A percentile compares a stretch with the other conserved stretches of the same genome.
Conservation (phyloP, 2,329 filamentous ascomycete genomes). For the Raffaelea arxii region DNA sequence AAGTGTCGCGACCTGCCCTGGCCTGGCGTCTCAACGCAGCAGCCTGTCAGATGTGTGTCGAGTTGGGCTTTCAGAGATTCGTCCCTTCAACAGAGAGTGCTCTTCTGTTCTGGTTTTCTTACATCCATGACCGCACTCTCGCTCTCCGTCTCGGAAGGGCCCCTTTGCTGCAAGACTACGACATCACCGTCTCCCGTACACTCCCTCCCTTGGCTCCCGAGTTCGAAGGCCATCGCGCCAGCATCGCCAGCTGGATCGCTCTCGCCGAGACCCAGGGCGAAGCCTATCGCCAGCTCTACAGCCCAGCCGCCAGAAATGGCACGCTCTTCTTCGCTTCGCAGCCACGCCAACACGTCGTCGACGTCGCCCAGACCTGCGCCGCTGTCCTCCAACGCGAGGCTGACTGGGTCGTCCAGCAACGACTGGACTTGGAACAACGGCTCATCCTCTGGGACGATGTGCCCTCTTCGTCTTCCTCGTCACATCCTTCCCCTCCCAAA, state of each 20-base stretch:
- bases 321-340: conserved; percentile 18
- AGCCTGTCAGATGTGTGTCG: conserved; percentile 50
- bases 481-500: too few relatives aligned
- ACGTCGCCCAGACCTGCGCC: conserved; percentile 28
- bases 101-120: conserved; percentile 15
- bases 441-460: not conserved
- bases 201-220: conserved; percentile 16
- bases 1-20: conserved; percentile 51
- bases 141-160: conserved; percentile 50
- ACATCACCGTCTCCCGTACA: conserved; percentile 34
- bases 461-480: too few relatives aligned
- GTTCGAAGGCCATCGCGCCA: conserved; percentile 31
- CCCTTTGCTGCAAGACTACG: conserved; percentile 46
- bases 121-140: conserved; percentile 42
- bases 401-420: not conserved
- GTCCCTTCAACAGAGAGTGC: conserved; percentile 1
- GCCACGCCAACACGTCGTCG: conserved; percentile 20
- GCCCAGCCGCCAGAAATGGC: conserved; percentile 31
- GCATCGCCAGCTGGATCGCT: conserved; percentile 45
- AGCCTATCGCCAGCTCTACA: conserved; percentile 49
- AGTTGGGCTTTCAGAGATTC: conserved; percentile 45
- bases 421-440: not conserved
- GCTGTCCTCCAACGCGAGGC: conserved; percentile 22
- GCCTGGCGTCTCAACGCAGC: conserved; percentile 51
- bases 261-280: conserved; percentile 47